phyloP scores from a whole-genome alignment of 2,329 filamentous ascomycete species.

The Cucurbitaria berberidis region DNA sequence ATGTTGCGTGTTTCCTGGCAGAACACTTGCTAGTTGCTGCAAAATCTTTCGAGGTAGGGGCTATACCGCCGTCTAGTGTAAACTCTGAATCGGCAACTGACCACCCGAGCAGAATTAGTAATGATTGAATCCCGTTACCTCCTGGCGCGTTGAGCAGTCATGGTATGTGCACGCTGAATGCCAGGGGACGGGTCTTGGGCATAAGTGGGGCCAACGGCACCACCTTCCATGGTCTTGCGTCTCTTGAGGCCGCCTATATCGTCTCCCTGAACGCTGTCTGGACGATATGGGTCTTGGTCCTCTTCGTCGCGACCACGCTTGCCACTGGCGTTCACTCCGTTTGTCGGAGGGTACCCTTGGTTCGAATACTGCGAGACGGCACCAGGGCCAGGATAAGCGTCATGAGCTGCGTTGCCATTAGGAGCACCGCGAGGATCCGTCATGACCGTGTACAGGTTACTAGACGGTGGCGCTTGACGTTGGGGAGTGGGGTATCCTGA shows the following conservation, averaged over 20 bases:
- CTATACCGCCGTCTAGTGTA: constrained; percentile 33
- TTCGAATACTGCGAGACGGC: constrained; percentile 66
- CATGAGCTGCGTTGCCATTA: constrained; percentile 69
- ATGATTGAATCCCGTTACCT: constrained; percentile 30
- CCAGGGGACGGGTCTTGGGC: constrained; percentile 39
- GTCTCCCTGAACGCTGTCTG: constrained; percentile 60
- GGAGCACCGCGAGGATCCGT: constrained; percentile 73
- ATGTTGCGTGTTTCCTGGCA: constrained; percentile 17
- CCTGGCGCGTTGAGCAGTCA: constrained; percentile 36
- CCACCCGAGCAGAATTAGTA: constrained; percentile 24
- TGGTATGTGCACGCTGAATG: constrained; percentile 43
- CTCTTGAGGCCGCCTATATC: constrained; percentile 74
- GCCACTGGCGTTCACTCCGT: constrained; percentile 64
- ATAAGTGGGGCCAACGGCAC: constrained; percentile 43
- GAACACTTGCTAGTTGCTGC: constrained; percentile 29
- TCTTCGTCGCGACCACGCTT: constrained; percentile 72
- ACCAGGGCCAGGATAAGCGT: constrained; percentile 72
- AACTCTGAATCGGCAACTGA: constrained; percentile 24
- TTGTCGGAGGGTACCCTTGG: constrained; percentile 63
- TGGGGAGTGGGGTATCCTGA: constrained; percentile 80
- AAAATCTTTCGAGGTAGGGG: constrained; percentile 23
- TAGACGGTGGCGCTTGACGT: constrained; percentile 70
- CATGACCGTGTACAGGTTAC: constrained; percentile 88
- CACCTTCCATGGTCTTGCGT: constrained; percentile 72
- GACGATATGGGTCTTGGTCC: constrained; percentile 69